Evolutionary conservation across 2,329 filamentous ascomycete genomes (phyloP), one percentile per base, ranked within the genome.

Genomic region (Fusarium dlaminii): DNA sequence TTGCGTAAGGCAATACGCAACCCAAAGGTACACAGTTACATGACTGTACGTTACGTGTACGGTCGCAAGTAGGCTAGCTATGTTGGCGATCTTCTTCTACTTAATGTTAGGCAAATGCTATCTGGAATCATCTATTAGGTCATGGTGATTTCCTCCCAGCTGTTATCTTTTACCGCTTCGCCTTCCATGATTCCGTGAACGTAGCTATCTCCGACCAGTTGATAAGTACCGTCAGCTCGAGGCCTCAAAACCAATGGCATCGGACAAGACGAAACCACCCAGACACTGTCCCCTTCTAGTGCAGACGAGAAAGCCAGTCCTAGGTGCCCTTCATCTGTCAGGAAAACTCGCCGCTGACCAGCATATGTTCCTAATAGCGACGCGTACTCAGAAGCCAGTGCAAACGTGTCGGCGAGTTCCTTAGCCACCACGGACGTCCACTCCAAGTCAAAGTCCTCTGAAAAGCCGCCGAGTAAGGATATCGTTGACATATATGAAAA

Each of bases 41-140:
- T 63, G 52, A 46, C 32, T 27, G 52, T 63, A 0, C 60, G 52
- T 8, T 63, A 63, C 3, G 30, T 63, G 2, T 59, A 59, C 9
- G 52, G 60, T 0, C 60, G n/a, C 0, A 63, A 59, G 40, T 59
- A 63, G 17, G 24, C 5, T 32, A 55, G 58, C 15, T 37, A 5
- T 1, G 0, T 11, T 52, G 9, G n/a, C 0, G 9, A 36, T 51
- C 22, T 34, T 18, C 2, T 9, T 37, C 49, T 22, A 54, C 29
- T n/a, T n/a, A 4, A 0, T 54, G 34, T n/a, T 9, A 6, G 0
- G 34, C 2, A 17, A 18, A n/a, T 29, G 7, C 10, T 18, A 14
- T n/a, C 14, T 18, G 3, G 0, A 10, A 3, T 2, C 5, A 7
- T 12, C 0, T 10, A 17, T 13, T n/a, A 54, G 0, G 34, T 54